A percentile compares a stretch with the other conserved stretches of the same genome.
Conservation (phyloP, 768 basidiomycete genomes). For the Pulveroboletus sp. region DNA sequence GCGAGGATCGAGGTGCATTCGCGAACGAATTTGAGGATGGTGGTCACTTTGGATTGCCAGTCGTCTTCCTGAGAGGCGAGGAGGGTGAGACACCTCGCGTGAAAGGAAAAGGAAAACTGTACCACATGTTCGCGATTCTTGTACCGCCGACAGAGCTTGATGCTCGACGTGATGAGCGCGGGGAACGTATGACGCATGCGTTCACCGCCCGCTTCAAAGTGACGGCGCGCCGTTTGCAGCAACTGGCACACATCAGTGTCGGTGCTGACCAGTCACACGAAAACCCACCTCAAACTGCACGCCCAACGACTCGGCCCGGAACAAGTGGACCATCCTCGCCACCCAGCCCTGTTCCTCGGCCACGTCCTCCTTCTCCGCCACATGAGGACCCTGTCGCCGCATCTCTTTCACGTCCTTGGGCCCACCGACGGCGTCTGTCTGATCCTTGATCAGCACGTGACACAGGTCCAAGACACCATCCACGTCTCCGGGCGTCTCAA, state of each 20-base stretch:
- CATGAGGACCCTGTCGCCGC: slow-evolving; percentile 58
- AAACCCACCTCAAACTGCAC: slow-evolving; percentile 82
- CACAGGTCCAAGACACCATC: slow-evolving; percentile 91
- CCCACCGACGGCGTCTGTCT: slow-evolving; percentile 50
- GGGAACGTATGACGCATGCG: slow-evolving; percentile 97
- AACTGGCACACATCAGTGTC: slow-evolving; percentile 46
- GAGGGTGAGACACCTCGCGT: no score
- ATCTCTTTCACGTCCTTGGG: slow-evolving; percentile 37
- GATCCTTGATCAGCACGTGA: slow-evolving; percentile 88
- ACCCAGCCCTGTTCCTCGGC: slow-evolving; percentile 99
- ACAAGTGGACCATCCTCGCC: slow-evolving; percentile 95
- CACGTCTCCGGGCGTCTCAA: slow-evolving; percentile 93
- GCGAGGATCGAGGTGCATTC: slow-evolving; percentile 92
- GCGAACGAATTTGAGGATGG: slow-evolving; percentile 90
- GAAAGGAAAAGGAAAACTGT: no score
- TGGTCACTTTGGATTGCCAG: slow-evolving; percentile 82
- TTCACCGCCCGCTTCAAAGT: slow-evolving; percentile 90
- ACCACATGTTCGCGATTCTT: slow-evolving; percentile 77
- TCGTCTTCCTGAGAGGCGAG: slow-evolving; percentile 61
- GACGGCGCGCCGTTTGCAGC: slow-evolving; percentile 84
- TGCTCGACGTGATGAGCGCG: slow-evolving; percentile 88
- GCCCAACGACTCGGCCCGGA: slow-evolving; percentile 82
- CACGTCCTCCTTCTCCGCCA: slow-evolving; percentile 80
- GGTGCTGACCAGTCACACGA: neutral
- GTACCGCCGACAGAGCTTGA: slow-evolving; percentile 90